Conservation (phyloP, 176 grass and related monocot species). For the Bromus sterilis region DNA sequence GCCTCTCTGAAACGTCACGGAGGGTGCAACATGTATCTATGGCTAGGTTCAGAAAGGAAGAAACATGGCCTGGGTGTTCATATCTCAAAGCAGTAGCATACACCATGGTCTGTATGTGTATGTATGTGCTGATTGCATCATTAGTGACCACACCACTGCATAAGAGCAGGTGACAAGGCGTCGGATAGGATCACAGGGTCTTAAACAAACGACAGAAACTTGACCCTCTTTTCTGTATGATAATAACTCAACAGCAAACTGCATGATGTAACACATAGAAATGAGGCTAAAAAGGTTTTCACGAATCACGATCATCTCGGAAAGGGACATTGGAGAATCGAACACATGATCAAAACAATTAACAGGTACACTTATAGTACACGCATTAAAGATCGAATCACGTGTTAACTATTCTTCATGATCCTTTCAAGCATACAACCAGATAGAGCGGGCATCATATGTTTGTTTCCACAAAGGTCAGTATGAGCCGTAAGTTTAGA, state of each 20-base stretch:
- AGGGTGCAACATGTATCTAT: background rate
- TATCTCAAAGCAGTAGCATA: background rate
- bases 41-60: background rate
- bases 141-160: background rate
- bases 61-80: background rate
- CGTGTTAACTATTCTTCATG: background rate
- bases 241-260: background rate
- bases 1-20: background rate
- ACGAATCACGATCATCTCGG: background rate
- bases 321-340: background rate
- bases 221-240: background rate
- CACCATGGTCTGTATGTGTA: too few relatives aligned
- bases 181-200: background rate
- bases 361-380: background rate
- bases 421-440: background rate
- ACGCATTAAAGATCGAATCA: background rate
- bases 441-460: background rate
- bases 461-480: background rate
- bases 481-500: background rate
- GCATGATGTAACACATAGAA: background rate
- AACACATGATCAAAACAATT: background rate
- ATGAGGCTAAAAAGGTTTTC: background rate
- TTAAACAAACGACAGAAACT: background rate
- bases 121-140: background rate
- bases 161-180: background rate